phyloP scores from a whole-genome alignment of 2,329 filamentous ascomycete species.

The Aspergillus sp. region DNA sequence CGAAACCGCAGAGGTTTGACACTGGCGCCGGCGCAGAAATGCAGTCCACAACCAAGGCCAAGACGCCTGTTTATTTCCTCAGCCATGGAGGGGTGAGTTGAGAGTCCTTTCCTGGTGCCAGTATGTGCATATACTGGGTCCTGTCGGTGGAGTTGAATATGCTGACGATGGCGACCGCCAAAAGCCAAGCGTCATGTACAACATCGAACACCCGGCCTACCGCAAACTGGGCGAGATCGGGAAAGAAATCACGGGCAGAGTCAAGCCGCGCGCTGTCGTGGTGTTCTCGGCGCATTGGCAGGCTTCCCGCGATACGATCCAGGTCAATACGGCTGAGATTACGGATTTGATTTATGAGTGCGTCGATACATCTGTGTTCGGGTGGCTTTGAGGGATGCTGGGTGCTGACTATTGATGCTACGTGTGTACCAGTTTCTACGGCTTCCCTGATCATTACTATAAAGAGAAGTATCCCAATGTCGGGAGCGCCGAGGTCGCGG shows the following conservation, averaged over 20 bases:
- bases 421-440: no score
- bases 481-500: slow-evolving; percentile 52
- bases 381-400: background rate
- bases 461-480: slow-evolving; percentile 56
- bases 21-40: no score
- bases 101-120: background rate
- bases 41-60: slow-evolving; percentile 14
- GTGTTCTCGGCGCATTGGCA: slow-evolving; percentile 76
- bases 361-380: slow-evolving; percentile 7
- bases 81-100: slow-evolving; percentile 38
- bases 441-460: slow-evolving; percentile 62
- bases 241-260: slow-evolving; percentile 57
- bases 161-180: no score
- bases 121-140: background rate
- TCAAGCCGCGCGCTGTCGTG: slow-evolving; percentile 63
- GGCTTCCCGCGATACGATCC: slow-evolving; percentile 44
- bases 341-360: slow-evolving; percentile 62
- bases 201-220: slow-evolving; percentile 60
- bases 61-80: slow-evolving; percentile 46
- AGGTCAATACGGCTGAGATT: slow-evolving; percentile 57
- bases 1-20: no score
- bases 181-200: slow-evolving; percentile 59
- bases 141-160: background rate
- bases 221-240: slow-evolving; percentile 55
- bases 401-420: slow-evolving; percentile 28